Base-by-base conservation (phyloP, 1,284 basidiomycete genomes). In the Apiotrichum laibachii region DNA sequence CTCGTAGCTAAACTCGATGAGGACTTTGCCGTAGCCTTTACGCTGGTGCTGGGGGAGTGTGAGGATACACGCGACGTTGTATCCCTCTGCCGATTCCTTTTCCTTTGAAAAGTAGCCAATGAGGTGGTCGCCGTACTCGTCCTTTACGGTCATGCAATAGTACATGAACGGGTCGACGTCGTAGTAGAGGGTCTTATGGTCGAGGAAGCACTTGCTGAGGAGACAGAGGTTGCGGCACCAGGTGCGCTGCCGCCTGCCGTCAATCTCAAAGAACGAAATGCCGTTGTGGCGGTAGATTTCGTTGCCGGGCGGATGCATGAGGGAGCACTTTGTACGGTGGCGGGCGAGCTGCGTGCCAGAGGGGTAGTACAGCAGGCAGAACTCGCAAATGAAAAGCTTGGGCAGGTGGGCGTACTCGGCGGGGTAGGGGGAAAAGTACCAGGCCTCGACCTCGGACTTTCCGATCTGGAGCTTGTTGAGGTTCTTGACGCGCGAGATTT, bases 41-140 rank as follows among this genome's bases (percentile, higher is more conserved):
- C 96, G 87, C 77, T 99, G 96, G 76, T 98, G 90, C 76, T 99
- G 96, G 9, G 96, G 96, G 42, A 99, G 84, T 12, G 96, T 96
- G 63, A 99, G 81, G 79, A 99, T 98, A 83, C 96, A 99, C 0
- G 96, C 95, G 55, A 99, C 90, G 77, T 99, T 99, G 83, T 99
- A 99, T 68, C 88, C 92, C 72, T 99, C 95, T 16, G 95, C 89
- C 8, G 87, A 96, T 76, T 99, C 96, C 76, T 99, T 99, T 80
- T 99, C 96, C 74, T 99, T 99, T 37, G 93, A 97, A 77, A 99
- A 99, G 80, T 98, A 99, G 43, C 95, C 95, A 64, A 99, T 90
- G 66, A 97, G 80, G 75, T 99, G 96, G 73, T 90, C 92, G 19
- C 96, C 96, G 22, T 84, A 81, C 34, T 90, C 87, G 80, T 99